Conservation (phyloP, 2,329 filamentous ascomycete species). For the Xylariaceae sp. region DNA sequence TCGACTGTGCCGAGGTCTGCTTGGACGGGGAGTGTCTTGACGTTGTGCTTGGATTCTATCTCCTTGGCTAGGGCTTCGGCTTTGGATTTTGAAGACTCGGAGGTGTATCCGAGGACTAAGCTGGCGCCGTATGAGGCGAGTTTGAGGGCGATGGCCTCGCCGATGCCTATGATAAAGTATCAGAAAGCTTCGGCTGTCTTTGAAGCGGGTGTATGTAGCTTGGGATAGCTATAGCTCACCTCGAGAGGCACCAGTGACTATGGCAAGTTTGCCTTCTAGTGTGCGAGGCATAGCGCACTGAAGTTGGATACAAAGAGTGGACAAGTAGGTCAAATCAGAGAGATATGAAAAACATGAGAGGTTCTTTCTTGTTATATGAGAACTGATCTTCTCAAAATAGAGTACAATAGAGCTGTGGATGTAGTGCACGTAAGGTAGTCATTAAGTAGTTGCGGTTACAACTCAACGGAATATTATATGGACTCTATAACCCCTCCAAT, state of each 20-base stretch:
- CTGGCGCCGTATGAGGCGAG: constrained; percentile 68
- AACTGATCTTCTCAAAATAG: constrained; percentile 5
- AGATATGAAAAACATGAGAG: not conserved
- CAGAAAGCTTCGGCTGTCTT: not conserved
- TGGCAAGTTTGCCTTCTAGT: constrained; percentile 71
- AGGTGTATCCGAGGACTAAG: constrained; percentile 67
- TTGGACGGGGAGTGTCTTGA: constrained; percentile 61
- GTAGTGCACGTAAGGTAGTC: no score
- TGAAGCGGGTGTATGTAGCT: not conserved
- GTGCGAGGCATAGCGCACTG: constrained; percentile 27
- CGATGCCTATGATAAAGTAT: constrained; percentile 57
- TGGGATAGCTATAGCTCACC: constrained; percentile 45
- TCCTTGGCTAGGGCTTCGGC: constrained; percentile 60
- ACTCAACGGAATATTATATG: no score
- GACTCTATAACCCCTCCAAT: constrained; percentile 12
- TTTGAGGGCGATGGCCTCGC: constrained; percentile 59
- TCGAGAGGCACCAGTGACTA: constrained; percentile 76
- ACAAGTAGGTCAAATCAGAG: no score
- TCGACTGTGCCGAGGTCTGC: constrained; percentile 65
- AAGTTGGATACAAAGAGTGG: no score
- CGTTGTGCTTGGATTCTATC: constrained; percentile 53
- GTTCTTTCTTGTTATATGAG: not conserved
- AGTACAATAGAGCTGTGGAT: no score
- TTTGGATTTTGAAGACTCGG: constrained; percentile 32
- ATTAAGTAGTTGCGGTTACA: no score